Evolutionary conservation across 1,284 basidiomycete genomes (phyloP).

Genomic region (Ustilago loliicola): DNA sequence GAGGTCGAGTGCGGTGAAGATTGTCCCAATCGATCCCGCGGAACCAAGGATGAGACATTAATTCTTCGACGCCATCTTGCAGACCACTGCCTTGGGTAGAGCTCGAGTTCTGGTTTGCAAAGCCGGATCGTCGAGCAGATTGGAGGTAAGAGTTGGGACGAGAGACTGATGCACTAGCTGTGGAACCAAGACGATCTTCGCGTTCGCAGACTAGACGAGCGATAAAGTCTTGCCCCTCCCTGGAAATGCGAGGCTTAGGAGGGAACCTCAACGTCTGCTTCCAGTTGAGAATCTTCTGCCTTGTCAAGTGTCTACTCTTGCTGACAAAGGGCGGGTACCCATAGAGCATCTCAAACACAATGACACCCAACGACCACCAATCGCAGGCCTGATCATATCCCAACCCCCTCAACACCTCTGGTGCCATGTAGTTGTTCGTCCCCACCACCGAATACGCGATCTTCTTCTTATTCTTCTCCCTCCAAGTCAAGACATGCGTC

Average conservation of each 20-base stretch:
- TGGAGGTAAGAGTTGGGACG: conserved; percentile 82
- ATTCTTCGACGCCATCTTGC: conserved; percentile 84
- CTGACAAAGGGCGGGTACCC: conserved; percentile 83
- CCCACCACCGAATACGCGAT: conserved; percentile 91
- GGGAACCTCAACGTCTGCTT: conserved; percentile 88
- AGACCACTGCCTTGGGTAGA: conserved; percentile 37
- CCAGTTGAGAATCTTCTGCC: conserved; percentile 80
- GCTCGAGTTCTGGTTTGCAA: conserved; percentile 72
- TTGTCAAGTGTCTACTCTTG: conserved; percentile 65
- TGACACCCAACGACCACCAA: conserved; percentile 97
- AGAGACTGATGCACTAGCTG: conserved; percentile 78
- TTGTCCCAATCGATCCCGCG: conserved; percentile 61
- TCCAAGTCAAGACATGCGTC: conserved; percentile 78
- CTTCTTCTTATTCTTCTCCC: conserved; percentile 88
- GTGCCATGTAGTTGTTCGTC: conserved; percentile 79
- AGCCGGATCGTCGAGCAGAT: conserved; percentile 80
- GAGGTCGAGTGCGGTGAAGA: conserved; percentile 76
- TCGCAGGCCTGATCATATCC: conserved; percentile 95
- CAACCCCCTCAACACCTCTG: conserved; percentile 86
- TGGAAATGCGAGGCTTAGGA: conserved; percentile 82
- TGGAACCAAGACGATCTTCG: conserved; percentile 88
- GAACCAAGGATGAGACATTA: conserved; percentile 78
- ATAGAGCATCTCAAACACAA: conserved; percentile 75
- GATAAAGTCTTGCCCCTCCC: conserved; percentile 88
- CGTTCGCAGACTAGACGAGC: conserved; percentile 89